phyloP scores from a whole-genome alignment of 257 asterid genomes.

The Gynochthodes officinalis region DNA sequence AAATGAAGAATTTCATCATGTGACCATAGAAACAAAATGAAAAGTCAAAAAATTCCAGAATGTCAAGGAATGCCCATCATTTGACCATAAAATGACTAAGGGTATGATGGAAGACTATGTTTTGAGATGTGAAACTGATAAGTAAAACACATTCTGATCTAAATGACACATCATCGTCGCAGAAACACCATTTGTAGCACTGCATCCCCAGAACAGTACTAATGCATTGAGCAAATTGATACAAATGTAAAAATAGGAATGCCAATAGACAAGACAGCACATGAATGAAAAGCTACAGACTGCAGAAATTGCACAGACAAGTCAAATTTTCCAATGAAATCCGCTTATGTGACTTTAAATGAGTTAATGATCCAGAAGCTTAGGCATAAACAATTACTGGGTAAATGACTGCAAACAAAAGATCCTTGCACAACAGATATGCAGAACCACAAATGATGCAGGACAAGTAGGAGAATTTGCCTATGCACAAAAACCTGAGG shows the following conservation, averaged over 20 bases:
- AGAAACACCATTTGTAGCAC: background rate
- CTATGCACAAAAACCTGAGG: no score
- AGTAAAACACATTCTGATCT: background rate
- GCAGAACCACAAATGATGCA: no score
- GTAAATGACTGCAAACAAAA: no score
- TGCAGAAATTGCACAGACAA: background rate
- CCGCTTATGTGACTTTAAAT: no score
- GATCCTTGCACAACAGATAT: no score
- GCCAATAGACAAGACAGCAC: background rate
- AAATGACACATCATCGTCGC: background rate
- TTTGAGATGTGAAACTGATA: background rate
- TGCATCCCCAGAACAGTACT: background rate
- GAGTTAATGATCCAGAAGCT: no score
- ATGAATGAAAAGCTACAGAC: background rate
- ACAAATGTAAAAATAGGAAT: background rate
- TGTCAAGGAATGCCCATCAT: background rate
- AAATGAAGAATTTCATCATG: background rate
- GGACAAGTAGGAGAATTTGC: no score
- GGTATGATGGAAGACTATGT: background rate
- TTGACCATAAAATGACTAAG: background rate
- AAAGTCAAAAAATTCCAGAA: background rate
- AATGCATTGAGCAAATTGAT: background rate
- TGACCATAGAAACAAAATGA: background rate
- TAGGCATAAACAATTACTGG: no score
- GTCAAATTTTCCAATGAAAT: background rate